A percentile compares a stretch with the other conserved stretches of the same genome.
phyloP scores from a whole-genome alignment of 2,329 filamentous ascomycete species.

The Lachnellula hyalina region DNA sequence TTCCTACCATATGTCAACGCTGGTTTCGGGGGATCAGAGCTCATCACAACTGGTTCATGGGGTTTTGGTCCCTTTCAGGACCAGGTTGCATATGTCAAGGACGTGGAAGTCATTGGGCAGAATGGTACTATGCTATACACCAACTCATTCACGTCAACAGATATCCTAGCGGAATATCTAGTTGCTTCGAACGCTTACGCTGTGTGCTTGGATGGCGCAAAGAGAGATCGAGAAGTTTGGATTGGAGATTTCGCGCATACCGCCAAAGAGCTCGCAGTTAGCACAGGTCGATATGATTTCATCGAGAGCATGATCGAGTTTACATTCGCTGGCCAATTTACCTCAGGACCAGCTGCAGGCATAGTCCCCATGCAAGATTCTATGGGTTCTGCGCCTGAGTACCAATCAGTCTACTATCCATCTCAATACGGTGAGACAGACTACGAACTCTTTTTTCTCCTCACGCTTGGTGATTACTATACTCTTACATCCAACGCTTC shows the following conservation, averaged over 20 bases:
- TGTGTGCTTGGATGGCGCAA: conserved; percentile 38
- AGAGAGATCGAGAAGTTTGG: conserved; percentile 39
- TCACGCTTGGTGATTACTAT: conserved; percentile 16
- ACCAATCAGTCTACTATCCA: conserved; percentile 3
- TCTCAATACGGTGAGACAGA: conserved; percentile 8
- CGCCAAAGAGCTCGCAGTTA: conserved; percentile 31
- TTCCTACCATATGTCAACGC: conserved; percentile 12
- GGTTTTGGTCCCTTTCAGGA: conserved; percentile 39
- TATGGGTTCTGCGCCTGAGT: conserved; percentile 1
- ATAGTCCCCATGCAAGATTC: conserved; percentile 4
- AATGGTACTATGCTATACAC: conserved; percentile 32
- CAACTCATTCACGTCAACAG: conserved; percentile 25
- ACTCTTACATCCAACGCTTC: conserved; percentile 1
- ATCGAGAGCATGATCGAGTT: conserved; percentile 32
- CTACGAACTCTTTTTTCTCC: conserved; percentile 21
- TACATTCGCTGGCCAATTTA: conserved; percentile 26
- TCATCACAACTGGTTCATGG: conserved; percentile 31
- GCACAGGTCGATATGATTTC: conserved; percentile 34
- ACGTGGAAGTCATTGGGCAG: conserved; percentile 28
- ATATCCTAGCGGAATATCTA: conserved; percentile 35
- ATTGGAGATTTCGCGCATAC: conserved; percentile 40
- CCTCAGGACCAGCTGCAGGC: background rate
- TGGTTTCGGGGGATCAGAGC: conserved; percentile 5
- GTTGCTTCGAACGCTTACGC: conserved; percentile 31
- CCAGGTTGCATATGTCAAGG: conserved; percentile 33